Percentiles rank a stretch among this genome's conserved stretches.
phyloP scores from a whole-genome alignment of 208 protist genomes.

The Kentomonas sorsogonicus region DNA sequence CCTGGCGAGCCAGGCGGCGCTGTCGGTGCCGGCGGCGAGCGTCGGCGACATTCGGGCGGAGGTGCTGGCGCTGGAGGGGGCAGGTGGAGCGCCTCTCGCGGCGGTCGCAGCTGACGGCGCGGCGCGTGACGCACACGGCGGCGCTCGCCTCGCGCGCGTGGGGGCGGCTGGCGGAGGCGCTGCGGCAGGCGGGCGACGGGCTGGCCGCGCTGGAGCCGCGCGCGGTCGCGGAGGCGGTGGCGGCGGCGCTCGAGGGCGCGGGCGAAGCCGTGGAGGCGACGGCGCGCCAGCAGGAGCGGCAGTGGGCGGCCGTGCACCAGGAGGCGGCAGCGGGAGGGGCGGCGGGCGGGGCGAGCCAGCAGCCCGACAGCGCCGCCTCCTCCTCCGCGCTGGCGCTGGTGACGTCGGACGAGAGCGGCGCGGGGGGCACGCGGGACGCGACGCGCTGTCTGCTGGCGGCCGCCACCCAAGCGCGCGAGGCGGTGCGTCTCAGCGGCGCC shows the following conservation, averaged over 20 bases:
- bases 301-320: conserved; percentile 8
- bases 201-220: conserved; percentile 8
- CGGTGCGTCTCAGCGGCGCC: too few relatives aligned
- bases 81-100: too few relatives aligned
- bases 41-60: too few relatives aligned
- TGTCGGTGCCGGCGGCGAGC: background rate
- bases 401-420: too few relatives aligned
- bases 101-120: background rate
- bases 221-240: conserved; percentile 1
- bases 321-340: conserved; percentile 1
- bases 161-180: conserved; percentile 1
- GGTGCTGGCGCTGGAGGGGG: too few relatives aligned
- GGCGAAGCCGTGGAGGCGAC: conserved; percentile 10
- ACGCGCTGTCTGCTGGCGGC: too few relatives aligned
- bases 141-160: background rate
- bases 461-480: too few relatives aligned
- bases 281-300: conserved; percentile 2
- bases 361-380: too few relatives aligned
- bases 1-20: background rate
- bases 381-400: too few relatives aligned
- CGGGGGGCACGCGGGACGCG: too few relatives aligned
- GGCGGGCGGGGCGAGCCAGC: too few relatives aligned
- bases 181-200: conserved; percentile 12
- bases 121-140: conserved; percentile 1
- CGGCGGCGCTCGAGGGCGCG: background rate